A percentile compares a stretch with the other conserved stretches of the same genome.
Evolutionary conservation across 805 yeast genomes (phyloP).

Genomic region (Candida gorgasii): DNA sequence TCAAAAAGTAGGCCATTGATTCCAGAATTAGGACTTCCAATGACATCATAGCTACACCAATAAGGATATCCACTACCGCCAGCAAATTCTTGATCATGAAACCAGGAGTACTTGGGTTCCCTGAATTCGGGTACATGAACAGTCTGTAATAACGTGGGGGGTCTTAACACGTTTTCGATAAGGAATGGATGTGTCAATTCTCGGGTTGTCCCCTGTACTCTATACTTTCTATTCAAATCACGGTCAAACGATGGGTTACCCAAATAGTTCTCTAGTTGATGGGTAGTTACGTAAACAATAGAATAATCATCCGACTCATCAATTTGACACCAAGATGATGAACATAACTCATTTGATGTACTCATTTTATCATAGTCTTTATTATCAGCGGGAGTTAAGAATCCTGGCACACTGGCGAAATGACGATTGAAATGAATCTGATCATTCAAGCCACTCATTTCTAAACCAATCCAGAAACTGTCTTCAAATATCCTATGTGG

Average conservation of each 20-base stretch:
- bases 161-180: slow-evolving; percentile 25
- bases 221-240: slow-evolving; percentile 19
- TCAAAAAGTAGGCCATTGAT: slow-evolving; percentile 21
- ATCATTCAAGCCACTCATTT: slow-evolving; percentile 25
- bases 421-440: slow-evolving; percentile 25
- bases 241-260: slow-evolving; percentile 16
- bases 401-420: slow-evolving; percentile 31
- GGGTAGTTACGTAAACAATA: slow-evolving; percentile 32
- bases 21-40: slow-evolving; percentile 24
- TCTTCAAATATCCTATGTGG: slow-evolving; percentile 21
- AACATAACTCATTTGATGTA: slow-evolving; percentile 32
- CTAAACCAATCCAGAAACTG: slow-evolving; percentile 36
- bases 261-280: slow-evolving; percentile 35
- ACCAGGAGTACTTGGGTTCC: slow-evolving; percentile 33
- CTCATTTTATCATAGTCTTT: slow-evolving; percentile 19
- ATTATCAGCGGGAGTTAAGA: slow-evolving; percentile 29
- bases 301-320: slow-evolving; percentile 24
- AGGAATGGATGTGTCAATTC: slow-evolving; percentile 22
- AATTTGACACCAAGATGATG: slow-evolving; percentile 40
- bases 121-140: slow-evolving; percentile 16
- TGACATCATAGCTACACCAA: slow-evolving; percentile 37
- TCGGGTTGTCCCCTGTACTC: slow-evolving; percentile 6
- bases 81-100: slow-evolving; percentile 18
- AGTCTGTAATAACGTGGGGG: slow-evolving; percentile 22
- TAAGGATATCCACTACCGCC: slow-evolving; percentile 21